Base-by-base conservation (phyloP, 164 flowering plant species). In the Brasenia schreberi region DNA sequence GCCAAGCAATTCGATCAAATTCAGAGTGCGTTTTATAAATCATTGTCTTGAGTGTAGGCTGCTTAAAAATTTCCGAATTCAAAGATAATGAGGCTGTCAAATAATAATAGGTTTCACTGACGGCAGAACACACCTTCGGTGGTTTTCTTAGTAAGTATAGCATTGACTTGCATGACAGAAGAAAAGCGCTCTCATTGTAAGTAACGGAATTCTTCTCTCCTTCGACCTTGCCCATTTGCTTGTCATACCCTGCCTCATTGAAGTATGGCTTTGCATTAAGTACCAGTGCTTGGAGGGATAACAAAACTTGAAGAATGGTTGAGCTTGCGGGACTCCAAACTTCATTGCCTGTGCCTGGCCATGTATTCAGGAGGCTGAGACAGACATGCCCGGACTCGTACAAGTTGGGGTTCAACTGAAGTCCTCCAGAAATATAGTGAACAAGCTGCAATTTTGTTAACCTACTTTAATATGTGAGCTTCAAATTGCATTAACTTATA, bases 191-290 rank as follows among this genome's bases (percentile, higher is more conserved):
- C 67, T 94, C 99, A 60, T 94, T 94, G 75, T 94, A 94, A 76
- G 92, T 76, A 0, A 83, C 74, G 1, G 99, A 91, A 73, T 91
- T 91, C 65, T 82, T 91, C 80, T 94, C 99, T 64, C 96, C 99
- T 68, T 88, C 99, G 19, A 79, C 79, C 66, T 78, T 81, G 16
- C 99, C 99, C 16, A 86, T 63, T 75, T 85, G 96, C 19, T 71
- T 70, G 56, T 94, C 99, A 68, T 85, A 91, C 33, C 99, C 99
- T 14, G 99, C 97, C 77, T 94, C 99, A 64, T 94, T 94, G 65
- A 89, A 94, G 49, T 91, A 94, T 42, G 99, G 99, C 74, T 82
- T 91, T 53, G 84, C 93, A 66, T 94, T 94, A 23, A 94, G 95
- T 73, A 94, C 99, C 18, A 94, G 87, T 33, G 95, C 97, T 70